Evolutionary conservation across 352 stramenopile genomes (phyloP).

Genomic region (Phytophthora citrophthora): DNA sequence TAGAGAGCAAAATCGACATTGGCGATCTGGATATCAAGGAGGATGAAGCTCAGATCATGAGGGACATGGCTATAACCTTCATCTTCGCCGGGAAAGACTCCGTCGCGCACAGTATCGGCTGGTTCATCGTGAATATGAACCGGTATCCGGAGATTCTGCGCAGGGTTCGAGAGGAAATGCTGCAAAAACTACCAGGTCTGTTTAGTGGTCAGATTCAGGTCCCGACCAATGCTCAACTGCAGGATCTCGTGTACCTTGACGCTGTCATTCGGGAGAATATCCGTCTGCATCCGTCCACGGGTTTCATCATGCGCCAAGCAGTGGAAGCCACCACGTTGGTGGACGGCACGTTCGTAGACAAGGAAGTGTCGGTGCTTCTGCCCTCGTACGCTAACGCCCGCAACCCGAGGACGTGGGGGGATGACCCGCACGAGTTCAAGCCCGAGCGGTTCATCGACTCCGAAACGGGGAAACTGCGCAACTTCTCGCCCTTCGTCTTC

Average conservation of each 20-base stretch:
- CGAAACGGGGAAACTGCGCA: constrained; percentile 3
- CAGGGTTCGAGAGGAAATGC: constrained; percentile 54
- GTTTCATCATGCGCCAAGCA: constrained; percentile 48
- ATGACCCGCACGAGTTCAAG: neutral
- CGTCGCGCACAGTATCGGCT: constrained; percentile 56
- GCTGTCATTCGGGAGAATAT: constrained; percentile 63
- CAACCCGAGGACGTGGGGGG: constrained; percentile 5
- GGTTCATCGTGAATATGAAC: constrained; percentile 54
- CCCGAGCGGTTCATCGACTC: constrained; percentile 2
- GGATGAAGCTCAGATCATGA: constrained; percentile 40
- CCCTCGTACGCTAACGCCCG: constrained; percentile 2
- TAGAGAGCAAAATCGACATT: neutral
- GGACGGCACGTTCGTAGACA: constrained; percentile 56
- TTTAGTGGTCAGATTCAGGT: constrained; percentile 18
- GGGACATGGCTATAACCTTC: constrained; percentile 75
- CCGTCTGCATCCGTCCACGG: constrained; percentile 58
- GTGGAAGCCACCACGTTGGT: constrained; percentile 39
- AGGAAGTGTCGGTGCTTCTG: constrained; percentile 2
- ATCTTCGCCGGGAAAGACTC: constrained; percentile 77
- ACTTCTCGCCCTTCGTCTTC: constrained; percentile 7
- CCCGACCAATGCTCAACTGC: constrained; percentile 38
- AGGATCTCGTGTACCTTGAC: constrained; percentile 57
- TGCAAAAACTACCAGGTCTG: constrained; percentile 33
- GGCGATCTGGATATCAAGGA: constrained; percentile 11
- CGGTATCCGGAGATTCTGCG: constrained; percentile 38